Conservation (phyloP, 305 asterid species). For the Vinca major region DNA sequence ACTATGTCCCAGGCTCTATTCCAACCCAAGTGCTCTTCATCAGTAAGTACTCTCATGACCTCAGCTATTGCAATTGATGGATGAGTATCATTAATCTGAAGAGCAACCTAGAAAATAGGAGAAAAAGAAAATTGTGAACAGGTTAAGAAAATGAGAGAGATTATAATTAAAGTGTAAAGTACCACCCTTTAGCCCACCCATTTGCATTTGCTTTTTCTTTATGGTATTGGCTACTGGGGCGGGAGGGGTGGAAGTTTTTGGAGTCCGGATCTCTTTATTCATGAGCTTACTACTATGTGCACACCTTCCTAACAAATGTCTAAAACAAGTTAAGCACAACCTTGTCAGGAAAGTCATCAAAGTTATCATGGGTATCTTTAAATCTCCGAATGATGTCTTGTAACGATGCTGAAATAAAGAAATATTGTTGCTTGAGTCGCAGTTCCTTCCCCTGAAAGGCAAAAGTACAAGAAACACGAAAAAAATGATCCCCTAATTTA, state of each 20-base stretch:
- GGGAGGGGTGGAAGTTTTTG: neutral
- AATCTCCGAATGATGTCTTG: slow-evolving; percentile 40
- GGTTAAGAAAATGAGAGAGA: neutral
- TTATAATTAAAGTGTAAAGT: neutral
- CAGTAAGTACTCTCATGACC: slow-evolving; percentile 41
- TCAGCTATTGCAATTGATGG: slow-evolving; percentile 35
- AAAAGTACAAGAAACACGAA: slow-evolving; percentile 3
- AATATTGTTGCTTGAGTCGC: slow-evolving; percentile 46
- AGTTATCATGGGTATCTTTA: slow-evolving; percentile 32
- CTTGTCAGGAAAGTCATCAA: slow-evolving; percentile 43
- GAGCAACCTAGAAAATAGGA: slow-evolving; percentile 32
- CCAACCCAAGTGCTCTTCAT: slow-evolving; percentile 39
- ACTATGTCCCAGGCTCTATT: slow-evolving; percentile 36
- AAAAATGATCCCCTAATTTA: neutral
- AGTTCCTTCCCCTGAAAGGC: slow-evolving; percentile 43
- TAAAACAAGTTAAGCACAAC: slow-evolving; percentile 17
- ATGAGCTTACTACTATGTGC: neutral
- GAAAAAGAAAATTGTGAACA: neutral
- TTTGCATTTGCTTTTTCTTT: slow-evolving; percentile 9
- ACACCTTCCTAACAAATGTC: neutral
- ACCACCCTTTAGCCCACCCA: neutral
- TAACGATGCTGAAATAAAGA: slow-evolving; percentile 44
- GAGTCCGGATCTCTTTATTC: neutral
- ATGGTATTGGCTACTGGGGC: neutral
- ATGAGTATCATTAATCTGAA: slow-evolving; percentile 48